phyloP scores from a whole-genome alignment of 176 grass and related monocot genomes.

The Triticum dicoccoides region DNA sequence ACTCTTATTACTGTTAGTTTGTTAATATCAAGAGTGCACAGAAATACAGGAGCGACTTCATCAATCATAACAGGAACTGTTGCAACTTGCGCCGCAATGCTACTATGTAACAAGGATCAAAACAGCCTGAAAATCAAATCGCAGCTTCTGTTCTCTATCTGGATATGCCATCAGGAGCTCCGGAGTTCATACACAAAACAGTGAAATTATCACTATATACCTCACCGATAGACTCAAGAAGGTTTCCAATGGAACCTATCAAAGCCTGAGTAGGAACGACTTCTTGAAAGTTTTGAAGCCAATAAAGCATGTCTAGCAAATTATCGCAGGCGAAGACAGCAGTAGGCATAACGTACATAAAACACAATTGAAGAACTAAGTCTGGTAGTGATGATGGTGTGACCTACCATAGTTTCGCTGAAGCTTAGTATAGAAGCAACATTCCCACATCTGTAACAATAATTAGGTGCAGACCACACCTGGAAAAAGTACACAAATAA shows the following conservation, averaged over 20 bases:
- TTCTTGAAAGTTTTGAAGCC: background rate
- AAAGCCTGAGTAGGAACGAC: background rate
- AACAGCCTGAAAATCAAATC: background rate
- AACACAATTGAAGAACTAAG: background rate
- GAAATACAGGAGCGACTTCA: background rate
- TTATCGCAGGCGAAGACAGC: background rate
- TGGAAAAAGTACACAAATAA: slow-evolving; percentile 35
- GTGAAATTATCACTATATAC: background rate
- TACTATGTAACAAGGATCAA: background rate
- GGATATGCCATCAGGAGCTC: background rate
- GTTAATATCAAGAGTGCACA: background rate
- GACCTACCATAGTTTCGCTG: slow-evolving; percentile 79
- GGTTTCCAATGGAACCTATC: background rate
- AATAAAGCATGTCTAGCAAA: background rate
- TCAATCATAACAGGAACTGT: background rate
- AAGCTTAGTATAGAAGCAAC: slow-evolving; percentile 99
- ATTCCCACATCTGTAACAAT: slow-evolving; percentile 98
- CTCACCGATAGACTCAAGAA: background rate
- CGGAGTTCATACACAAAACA: background rate
- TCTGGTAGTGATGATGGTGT: background rate
- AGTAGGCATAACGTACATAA: background rate
- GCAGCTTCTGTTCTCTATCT: background rate
- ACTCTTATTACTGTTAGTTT: background rate
- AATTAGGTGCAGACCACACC: slow-evolving; percentile 99
- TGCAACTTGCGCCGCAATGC: no score